Conservation (phyloP, 208 protist species). For the Tetramitus jugosus region DNA sequence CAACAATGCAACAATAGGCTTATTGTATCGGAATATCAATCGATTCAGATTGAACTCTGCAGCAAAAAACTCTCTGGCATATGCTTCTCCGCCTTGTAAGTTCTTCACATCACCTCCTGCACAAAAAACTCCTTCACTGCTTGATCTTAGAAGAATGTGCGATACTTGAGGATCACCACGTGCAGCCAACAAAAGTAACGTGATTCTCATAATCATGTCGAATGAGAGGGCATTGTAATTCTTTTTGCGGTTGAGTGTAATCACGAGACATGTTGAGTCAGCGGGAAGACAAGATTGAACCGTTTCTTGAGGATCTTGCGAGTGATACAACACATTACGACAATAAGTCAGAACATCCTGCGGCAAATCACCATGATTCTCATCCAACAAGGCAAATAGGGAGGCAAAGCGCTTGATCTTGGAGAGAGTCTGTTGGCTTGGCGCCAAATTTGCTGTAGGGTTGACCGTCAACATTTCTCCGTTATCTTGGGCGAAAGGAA, state of each 20-base stretch:
- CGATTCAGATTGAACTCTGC: conserved; percentile 1
- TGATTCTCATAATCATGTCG: neutral
- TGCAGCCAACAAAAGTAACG: neutral
- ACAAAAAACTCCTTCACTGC: conserved; percentile 3
- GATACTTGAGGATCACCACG: neutral
- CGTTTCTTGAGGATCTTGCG: too few species aligned
- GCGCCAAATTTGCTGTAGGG: too few species aligned
- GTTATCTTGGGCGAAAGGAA: too few species aligned
- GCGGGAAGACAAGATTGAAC: too few species aligned
- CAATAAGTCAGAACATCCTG: too few species aligned
- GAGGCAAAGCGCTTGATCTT: too few species aligned
- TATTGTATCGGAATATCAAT: neutral
- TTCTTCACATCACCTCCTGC: conserved; percentile 24
- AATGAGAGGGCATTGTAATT: neutral
- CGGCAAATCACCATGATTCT: too few species aligned
- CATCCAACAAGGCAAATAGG: too few species aligned
- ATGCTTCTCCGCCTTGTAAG: neutral
- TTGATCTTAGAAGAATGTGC: neutral
- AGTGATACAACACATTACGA: too few species aligned
- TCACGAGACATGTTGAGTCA: neutral
- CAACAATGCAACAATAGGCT: conserved; percentile 6
- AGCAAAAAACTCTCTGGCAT: neutral
- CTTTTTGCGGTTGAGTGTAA: conserved; percentile 11
- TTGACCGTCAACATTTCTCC: too few species aligned
- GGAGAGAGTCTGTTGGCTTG: too few species aligned